Evolutionary conservation across 179 eudicot genomes (phyloP), one percentile per base, ranked within the genome.

Genomic region (Vitellaria paradoxa): DNA sequence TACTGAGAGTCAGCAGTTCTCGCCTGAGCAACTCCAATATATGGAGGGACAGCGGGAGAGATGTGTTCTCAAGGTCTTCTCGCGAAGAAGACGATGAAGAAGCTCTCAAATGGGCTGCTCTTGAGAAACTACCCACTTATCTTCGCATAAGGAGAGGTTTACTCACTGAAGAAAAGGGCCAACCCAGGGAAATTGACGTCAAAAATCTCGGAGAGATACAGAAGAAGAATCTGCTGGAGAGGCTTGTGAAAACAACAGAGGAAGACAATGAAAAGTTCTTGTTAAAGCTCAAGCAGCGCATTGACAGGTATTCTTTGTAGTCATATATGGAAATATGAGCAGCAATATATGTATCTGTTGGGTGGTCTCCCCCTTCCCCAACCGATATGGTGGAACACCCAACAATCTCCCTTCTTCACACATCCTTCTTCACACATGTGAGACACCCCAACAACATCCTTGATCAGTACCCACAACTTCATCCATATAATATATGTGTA

Each of bases 231-330:
- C 18, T 86, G 47, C 57, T 86, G 18, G 88, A 83, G 79, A 68
- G 86, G 70, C 79, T 86, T 4, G 85, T 86, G 17, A 73, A 74
- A 7, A 65, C 72, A 40, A 80, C 81, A 10, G 86, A 86, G 49
- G 88, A 86, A 49, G 88, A 84, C n/a, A 81, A 86, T 72, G 88
- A 86, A 74, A 77, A 75, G 81, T 76, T 86, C 79, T 77, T 86
- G 83, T 68, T 81, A 49, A 83, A 81, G 81, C 83, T 86, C 62
- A 81, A 82, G 68, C 65, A 79, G 40, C 52, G 88, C 7, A 74
- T 83, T 17, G 88, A 86, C 14, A 81, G 88, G 88, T 82, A 63
- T 30, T 7, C 11, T 59, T 59, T 59, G 63, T 11, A 59, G 14
- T 7, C 6, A 50, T 50, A 7, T 11, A 4, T 7, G 4, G 53